A percentile compares a stretch with the other conserved stretches of the same genome.
Evolutionary conservation across 805 yeast species (phyloP).

Genomic region (Starmerella davenportii): DNA sequence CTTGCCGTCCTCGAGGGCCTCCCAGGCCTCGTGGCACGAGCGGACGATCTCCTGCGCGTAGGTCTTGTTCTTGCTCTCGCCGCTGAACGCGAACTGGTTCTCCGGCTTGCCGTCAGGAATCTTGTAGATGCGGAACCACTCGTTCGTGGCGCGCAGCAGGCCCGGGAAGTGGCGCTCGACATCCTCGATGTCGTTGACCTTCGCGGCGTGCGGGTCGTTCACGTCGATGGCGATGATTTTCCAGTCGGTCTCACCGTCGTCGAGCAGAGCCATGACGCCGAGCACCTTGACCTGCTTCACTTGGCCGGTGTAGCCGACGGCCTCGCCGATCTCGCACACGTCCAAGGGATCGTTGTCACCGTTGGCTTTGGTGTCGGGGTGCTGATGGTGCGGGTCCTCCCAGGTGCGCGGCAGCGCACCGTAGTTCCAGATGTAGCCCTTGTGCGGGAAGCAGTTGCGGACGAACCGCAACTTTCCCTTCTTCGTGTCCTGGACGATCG

Average conservation of each 20-base stretch:
- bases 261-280: slow-evolving; percentile 88
- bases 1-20: slow-evolving; percentile 49
- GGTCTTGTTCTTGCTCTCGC: slow-evolving; percentile 70
- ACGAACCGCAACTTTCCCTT: slow-evolving; percentile 93
- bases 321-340: slow-evolving; percentile 72
- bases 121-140: slow-evolving; percentile 97
- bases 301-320: slow-evolving; percentile 42
- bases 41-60: slow-evolving; percentile 71
- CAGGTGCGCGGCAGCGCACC: slow-evolving; percentile 99
- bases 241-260: slow-evolving; percentile 98
- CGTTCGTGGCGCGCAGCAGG: slow-evolving; percentile 77
- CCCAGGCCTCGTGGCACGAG: slow-evolving; percentile 79
- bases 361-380: slow-evolving; percentile 30
- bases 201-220: slow-evolving; percentile 74
- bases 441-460: slow-evolving; percentile 95
- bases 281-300: slow-evolving; percentile 78
- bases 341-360: slow-evolving; percentile 96
- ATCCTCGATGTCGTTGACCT: slow-evolving; percentile 78
- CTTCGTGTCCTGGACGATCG: slow-evolving; percentile 92
- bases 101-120: slow-evolving; percentile 95
- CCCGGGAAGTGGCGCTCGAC: slow-evolving; percentile 85
- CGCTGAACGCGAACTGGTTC: slow-evolving; percentile 92
- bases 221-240: slow-evolving; percentile 78
- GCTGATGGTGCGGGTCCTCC: slow-evolving; percentile 70
- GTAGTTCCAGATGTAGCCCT: slow-evolving; percentile 95